Conservation (phyloP, 352 stramenopile genomes). For the Globisporangium megalacanthum region DNA sequence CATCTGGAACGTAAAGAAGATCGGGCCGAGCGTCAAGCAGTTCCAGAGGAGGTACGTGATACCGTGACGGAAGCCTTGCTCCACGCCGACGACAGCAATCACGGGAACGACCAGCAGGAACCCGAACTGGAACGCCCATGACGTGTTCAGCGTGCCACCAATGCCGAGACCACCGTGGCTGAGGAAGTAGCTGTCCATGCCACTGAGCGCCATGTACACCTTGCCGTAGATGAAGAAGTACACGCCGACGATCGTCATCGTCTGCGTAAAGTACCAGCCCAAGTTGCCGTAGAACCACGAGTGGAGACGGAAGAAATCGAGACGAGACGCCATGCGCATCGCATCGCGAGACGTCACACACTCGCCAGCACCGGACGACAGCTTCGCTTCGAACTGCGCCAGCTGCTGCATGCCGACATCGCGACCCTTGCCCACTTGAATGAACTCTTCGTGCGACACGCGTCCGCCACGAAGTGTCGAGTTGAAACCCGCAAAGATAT, state of each 20-base stretch:
- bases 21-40: slow-evolving; percentile 95
- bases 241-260: slow-evolving; percentile 96
- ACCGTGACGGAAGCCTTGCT: slow-evolving; percentile 94
- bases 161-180: slow-evolving; percentile 91
- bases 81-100: slow-evolving; percentile 93
- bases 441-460: slow-evolving; percentile 80
- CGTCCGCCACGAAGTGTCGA: slow-evolving; percentile 66
- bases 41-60: slow-evolving; percentile 93
- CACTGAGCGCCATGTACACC: slow-evolving; percentile 92
- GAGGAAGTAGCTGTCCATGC: slow-evolving; percentile 90
- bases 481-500: slow-evolving; percentile 89
- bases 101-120: slow-evolving; percentile 96
- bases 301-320: slow-evolving; percentile 10
- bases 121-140: slow-evolving; percentile 94
- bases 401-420: slow-evolving; percentile 99
- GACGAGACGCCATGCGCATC: slow-evolving; percentile 2
- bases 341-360: slow-evolving; percentile 97
- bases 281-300: slow-evolving; percentile 98
- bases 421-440: slow-evolving; percentile 94
- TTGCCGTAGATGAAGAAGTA: slow-evolving; percentile 98
- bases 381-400: slow-evolving; percentile 97
- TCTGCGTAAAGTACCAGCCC: slow-evolving; percentile 98
- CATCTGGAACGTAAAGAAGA: slow-evolving; percentile 99
- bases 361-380: slow-evolving; percentile 95
- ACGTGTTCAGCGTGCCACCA: slow-evolving; percentile 94